Base-by-base conservation (phyloP, 805 yeast genomes). In the Dipodascus albidus region DNA sequence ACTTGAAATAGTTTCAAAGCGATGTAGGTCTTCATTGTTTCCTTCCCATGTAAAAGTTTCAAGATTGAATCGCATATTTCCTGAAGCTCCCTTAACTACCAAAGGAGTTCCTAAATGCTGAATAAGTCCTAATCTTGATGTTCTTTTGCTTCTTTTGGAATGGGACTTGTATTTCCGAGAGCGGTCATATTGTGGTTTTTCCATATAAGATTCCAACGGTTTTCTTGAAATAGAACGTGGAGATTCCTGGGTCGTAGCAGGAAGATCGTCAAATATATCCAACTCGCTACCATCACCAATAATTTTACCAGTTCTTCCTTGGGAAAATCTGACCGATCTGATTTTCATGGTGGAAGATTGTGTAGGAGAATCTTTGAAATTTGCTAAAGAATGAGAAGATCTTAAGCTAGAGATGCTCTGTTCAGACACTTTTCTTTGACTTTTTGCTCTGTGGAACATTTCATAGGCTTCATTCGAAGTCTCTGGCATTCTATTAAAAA, bases 11-110 rank as follows among this genome's bases (percentile, higher is more conserved):
- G 57, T 49, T 42, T 82, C 83, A 62, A 82, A 82, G 44, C 74
- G 70, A 33, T 71, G 59, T 50, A 80, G 64, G 21, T 80, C 85
- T 27, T 72, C 74, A 42, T 82, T 84, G 59, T 82, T 82, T 2
- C 87, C 87, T 59, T 78, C 82, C 88, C 87, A 83, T 48, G 70
- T 68, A 58, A 71, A 70, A 50, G 73, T 69, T 15, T 65, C 65
- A 1, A 82, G 75, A 58, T 83, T 81, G 60, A 72, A 83, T 49
- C 69, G 70, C 82, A 83, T 80, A 41, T 70, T 69, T 2, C 72
- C 71, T 49, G 50, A 38, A 11, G 50, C 48, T 15, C 57, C 67
- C 24, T 58, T 61, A 3, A 51, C 51, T 6, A 52, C 55, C 3
- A 49, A 33, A 6, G 61, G 61, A 2, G 54, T 48, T 1, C 61